Evolutionary conservation across 805 yeast genomes (phyloP), one percentile per base, ranked within the genome.

Genomic region (Yarrowia divulgata): DNA sequence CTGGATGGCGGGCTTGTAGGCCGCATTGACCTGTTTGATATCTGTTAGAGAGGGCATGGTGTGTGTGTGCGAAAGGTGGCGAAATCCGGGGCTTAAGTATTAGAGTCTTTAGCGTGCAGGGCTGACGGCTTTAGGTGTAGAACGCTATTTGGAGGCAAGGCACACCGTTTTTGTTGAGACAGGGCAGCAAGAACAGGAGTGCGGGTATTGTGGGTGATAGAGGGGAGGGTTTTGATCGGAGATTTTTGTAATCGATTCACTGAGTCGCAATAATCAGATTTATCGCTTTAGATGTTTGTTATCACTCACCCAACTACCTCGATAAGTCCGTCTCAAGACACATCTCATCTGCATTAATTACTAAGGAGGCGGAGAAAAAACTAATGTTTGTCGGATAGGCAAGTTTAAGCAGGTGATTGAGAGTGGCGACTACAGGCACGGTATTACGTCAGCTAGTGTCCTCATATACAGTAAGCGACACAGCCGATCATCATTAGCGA

Each of bases 41-140:
- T 63, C 68, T 29, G 68, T 0, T 63, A 63, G 57, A 63, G 68
- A 63, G 48, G 68, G 68, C 68, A 63, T 63, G 34, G 40, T 45
- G 64, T 32, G 37, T 18, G 19, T 32, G 8, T 10, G 52, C 1
- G 18, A 13, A 8, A 32, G 34, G 66, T 60, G 66, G 66, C 66
- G 46, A 60, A 60, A 43, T 37, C 34, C 19, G 62, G 50, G 45
- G 18, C 63, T 57, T 57, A 39, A 39, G 45, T 37, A 39, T 52
- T 29, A 46, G 52, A 14, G 52, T 43, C 46, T 12, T 23, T 8
- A n/a, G 13, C 1, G 40, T 39, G 60, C 45, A 54, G 60, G 60
- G 60, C 58, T 54, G 45, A 39, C 45, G 60, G 60, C 60, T 37
- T 54, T 54, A 54, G 34, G n/a, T 8, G n/a, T 54, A 10, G 6